Base-by-base conservation (phyloP, 1,139 yeast species). In the Kodamaea sp. region DNA sequence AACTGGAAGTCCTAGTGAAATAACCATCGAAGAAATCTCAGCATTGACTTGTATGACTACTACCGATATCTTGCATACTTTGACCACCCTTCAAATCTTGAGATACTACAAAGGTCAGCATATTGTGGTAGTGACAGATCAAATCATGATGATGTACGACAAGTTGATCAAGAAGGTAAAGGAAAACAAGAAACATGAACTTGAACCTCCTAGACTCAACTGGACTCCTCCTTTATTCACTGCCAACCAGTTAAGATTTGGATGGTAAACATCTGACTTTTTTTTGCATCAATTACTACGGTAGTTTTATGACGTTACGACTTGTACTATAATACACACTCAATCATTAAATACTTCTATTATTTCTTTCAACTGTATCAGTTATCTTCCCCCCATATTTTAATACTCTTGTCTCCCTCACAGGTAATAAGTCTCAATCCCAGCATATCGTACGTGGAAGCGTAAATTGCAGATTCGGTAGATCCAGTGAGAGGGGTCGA, bases 191-290 rank as follows among this genome's bases (percentile, higher is more conserved):
- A 79, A 83, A 50, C 92, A 87, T 51, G 76, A 80, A 38, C 74
- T 92, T 41, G 90, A 86, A 48, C 83, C 96, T 0, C 61, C 70
- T 4, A 78, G 76, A 49, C 68, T 92, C 39, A 69, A 73, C 22
- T 92, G 99, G 99, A 85, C 85, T 43, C 97, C 98, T 4, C 99
- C 99, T 0, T 83, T 86, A 15, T 92, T 92, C 57, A 90, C 97
- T 1, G 96, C 97, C 14, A 90, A 95, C 37, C 97, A 92, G 66
- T 67, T 92, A 52, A 73, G 97, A 48, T 92, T 92, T 61, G 97
- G 97, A 3, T 90, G 97, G 96, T 90, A 64, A 46, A 29, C 7
- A 10, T 6, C n/a, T n/a, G n/a, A n/a, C n/a, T n/a, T n/a, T n/a
- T n/a, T n/a, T n/a, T n/a, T n/a, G n/a, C n/a, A n/a, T 18, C 21